Evolutionary conservation across 352 stramenopile species (phyloP).

Genomic region (Phytophthora hybrid): DNA sequence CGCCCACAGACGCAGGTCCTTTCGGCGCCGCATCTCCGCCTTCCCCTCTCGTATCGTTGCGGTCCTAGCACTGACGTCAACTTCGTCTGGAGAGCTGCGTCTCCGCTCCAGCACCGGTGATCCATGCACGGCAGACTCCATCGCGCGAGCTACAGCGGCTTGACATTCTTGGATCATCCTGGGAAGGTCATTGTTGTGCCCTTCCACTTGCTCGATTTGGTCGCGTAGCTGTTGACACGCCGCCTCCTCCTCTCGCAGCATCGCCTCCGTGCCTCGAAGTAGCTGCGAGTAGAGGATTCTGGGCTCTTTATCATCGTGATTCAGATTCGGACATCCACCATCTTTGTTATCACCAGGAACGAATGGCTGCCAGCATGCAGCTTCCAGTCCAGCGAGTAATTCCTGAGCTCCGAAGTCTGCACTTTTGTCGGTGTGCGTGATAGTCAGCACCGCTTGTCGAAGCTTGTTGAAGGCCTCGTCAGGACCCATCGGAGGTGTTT

Average conservation of each 20-base stretch:
- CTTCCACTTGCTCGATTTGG: constrained; percentile 28
- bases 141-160: constrained; percentile 26
- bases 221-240: constrained; percentile 26
- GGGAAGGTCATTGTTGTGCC: constrained; percentile 48
- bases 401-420: constrained; percentile 7
- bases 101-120: not conserved
- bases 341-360: not conserved
- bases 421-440: not conserved
- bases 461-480: constrained; percentile 46
- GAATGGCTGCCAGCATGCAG: constrained; percentile 49
- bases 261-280: constrained; percentile 39
- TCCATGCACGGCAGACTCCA: constrained; percentile 22
- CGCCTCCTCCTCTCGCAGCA: constrained; percentile 33
- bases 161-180: constrained; percentile 39
- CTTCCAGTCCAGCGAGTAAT: constrained; percentile 40
- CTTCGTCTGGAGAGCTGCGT: not conserved
- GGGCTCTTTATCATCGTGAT: not conserved
- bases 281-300: constrained; percentile 47
- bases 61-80: constrained; percentile 19
- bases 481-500: constrained; percentile 26
- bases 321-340: not conserved
- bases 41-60: constrained; percentile 51
- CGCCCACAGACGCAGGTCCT: constrained; percentile 61
- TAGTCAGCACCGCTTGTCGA: constrained; percentile 18
- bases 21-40: constrained; percentile 48